These are phyloP conservation scores for Emergomyces africanus DNA, from an alignment of 2,329 filamentous ascomycete species.

Conservation along the genomic window DNA sequence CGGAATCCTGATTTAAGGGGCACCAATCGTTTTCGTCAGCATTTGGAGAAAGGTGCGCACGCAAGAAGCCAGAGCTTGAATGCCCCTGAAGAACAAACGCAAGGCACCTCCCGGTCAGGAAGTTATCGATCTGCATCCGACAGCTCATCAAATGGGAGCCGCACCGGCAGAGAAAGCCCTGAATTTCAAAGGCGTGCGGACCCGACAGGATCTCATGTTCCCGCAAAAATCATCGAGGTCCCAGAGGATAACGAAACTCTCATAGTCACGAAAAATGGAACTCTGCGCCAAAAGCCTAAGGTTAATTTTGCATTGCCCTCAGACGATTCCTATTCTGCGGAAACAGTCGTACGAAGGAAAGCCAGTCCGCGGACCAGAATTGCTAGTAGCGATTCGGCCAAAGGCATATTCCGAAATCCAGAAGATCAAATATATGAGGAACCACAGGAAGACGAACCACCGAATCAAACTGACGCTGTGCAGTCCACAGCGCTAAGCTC, in stretches of 20 bases:
- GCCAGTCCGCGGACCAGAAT: constrained; percentile 18
- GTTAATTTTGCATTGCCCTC: constrained; percentile 28
- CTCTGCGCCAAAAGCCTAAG: constrained; percentile 23
- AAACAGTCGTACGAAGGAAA: constrained; percentile 7
- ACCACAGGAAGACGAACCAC: constrained; percentile 41
- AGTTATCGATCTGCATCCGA: constrained; percentile 8
- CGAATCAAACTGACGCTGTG: constrained; percentile 16
- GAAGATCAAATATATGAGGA: constrained; percentile 72
- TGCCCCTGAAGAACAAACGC: constrained; percentile 5
- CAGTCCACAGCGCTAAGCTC: constrained; percentile 22
- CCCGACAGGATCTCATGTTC: neutral
- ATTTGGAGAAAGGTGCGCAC: constrained; percentile 32
- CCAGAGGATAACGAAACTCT: constrained; percentile 2
- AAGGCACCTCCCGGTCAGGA: neutral
- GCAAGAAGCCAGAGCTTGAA: constrained; percentile 29
- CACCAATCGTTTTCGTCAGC: constrained; percentile 26
- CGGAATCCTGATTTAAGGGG: constrained; percentile 29
- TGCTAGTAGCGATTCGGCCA: constrained; percentile 28
- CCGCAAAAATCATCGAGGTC: neutral
- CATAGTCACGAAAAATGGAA: constrained; percentile 13
- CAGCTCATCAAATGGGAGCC: constrained; percentile 12
- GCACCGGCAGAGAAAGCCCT: constrained; percentile 5
- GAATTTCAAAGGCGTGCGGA: neutral
- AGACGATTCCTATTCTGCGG: constrained; percentile 14
- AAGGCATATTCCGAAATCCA: constrained; percentile 45